Conservation (phyloP, 2,329 filamentous ascomycete genomes). For the Hypoxylon sp. region DNA sequence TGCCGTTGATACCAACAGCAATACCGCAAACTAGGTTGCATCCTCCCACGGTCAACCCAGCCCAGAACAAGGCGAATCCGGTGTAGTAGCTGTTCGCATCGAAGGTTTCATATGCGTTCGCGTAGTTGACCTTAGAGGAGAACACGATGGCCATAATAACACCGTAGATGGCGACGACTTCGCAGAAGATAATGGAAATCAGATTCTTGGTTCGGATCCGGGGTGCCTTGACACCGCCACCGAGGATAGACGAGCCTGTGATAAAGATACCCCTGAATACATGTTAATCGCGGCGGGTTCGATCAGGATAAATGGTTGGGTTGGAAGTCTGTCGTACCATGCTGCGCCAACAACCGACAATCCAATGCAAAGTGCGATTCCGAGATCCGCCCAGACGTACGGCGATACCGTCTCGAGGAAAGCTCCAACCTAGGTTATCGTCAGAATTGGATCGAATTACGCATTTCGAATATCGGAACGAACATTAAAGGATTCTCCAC, state of each 20-base stretch:
- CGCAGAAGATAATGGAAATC: conserved; percentile 99
- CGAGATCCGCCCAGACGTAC: conserved; percentile 91
- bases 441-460: conserved; percentile 46
- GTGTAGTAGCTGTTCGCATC: conserved; percentile 90
- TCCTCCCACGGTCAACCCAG: conserved; percentile 91
- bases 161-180: conserved; percentile 99
- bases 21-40: conserved; percentile 98
- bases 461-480: conserved; percentile 49
- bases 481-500: conserved; percentile 96
- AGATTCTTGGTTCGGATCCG: conserved; percentile 99
- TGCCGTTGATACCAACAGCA: conserved; percentile 97
- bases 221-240: conserved; percentile 95
- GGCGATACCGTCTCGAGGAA: conserved; percentile 96
- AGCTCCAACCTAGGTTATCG: conserved; percentile 78
- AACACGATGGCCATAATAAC: conserved; percentile 99
- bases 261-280: conserved; percentile 95
- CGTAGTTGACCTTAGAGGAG: conserved; percentile 83
- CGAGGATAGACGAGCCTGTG: conserved; percentile 96
- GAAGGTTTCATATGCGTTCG: conserved; percentile 76
- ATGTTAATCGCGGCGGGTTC: conserved; percentile 19
- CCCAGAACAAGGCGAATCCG: conserved; percentile 96
- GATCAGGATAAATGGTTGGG: neutral
- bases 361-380: conserved; percentile 94
- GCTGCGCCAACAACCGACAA: conserved; percentile 96
- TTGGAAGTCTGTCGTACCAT: conserved; percentile 74